Conservation (phyloP, 495 filamentous ascomycete species). For the Trichodelitschia bisporula region DNA sequence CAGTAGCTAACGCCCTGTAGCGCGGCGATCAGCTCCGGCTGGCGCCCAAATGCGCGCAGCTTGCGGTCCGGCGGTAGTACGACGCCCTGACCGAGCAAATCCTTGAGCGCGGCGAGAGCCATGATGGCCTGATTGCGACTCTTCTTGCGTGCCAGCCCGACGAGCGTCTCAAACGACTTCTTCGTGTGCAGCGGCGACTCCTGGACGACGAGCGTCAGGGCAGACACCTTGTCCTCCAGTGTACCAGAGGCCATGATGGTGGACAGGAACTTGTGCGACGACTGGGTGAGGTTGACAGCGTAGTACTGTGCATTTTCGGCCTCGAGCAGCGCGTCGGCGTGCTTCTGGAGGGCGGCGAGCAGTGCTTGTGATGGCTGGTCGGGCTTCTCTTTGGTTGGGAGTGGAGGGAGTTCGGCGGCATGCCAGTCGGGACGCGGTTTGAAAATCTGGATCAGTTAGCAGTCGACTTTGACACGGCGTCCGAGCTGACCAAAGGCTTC, state of each 20-base stretch:
- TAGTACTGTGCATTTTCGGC: constrained; percentile 40
- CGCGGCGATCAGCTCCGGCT: constrained; percentile 46
- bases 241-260: constrained; percentile 95
- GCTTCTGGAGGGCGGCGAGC: constrained; percentile 43
- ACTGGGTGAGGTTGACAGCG: constrained; percentile 22
- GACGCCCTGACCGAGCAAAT: constrained; percentile 72
- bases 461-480: background rate
- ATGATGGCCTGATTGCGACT: constrained; percentile 86
- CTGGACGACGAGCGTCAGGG: constrained; percentile 75
- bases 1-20: constrained; percentile 36
- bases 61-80: constrained; percentile 64
- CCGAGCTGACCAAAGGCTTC: background rate
- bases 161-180: constrained; percentile 63
- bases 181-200: constrained; percentile 85
- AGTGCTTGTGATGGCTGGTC: background rate
- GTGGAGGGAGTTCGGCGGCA: constrained; percentile 30
- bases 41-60: constrained; percentile 50
- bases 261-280: constrained; percentile 65
- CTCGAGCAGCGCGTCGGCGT: constrained; percentile 51
- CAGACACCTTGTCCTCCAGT: constrained; percentile 87
- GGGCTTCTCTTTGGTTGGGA: constrained; percentile 20
- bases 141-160: constrained; percentile 60
- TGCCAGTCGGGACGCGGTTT: constrained; percentile 74
- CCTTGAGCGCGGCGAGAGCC: constrained; percentile 73
- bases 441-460: constrained; percentile 30